Evolutionary conservation across 78 protist genomes (phyloP).

Genomic region (Chrysochromulina parva): DNA sequence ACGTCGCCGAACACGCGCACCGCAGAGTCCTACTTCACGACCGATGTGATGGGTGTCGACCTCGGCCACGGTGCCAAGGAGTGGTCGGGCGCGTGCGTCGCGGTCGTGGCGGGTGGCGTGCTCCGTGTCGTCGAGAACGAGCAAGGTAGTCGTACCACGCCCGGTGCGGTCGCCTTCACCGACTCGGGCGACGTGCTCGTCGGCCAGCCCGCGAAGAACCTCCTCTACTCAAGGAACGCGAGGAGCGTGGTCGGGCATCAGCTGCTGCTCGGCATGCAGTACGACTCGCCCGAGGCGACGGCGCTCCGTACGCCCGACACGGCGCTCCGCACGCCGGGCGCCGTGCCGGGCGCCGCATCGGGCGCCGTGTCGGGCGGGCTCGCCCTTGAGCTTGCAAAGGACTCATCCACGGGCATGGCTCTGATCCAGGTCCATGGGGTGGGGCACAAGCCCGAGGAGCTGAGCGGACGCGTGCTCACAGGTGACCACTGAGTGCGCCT

Average conservation of each 20-base stretch:
- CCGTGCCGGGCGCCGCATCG: no score
- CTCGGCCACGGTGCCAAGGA: background rate
- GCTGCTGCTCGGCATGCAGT: background rate
- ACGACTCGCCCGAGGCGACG: background rate
- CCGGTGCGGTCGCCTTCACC: background rate
- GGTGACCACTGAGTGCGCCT: background rate
- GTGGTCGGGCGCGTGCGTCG: background rate
- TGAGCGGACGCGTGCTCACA: background rate
- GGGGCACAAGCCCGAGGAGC: background rate
- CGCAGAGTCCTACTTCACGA: background rate
- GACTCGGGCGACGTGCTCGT: background rate
- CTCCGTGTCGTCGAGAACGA: constrained; percentile 4
- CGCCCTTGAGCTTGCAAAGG: no score
- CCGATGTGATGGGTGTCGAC: background rate
- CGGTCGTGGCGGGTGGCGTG: background rate
- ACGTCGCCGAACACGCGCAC: no score
- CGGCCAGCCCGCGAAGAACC: constrained; percentile 16
- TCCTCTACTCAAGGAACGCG: background rate
- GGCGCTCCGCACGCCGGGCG: no score
- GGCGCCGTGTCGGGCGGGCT: no score
- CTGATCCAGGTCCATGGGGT: background rate
- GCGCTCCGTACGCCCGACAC: no score
- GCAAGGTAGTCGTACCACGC: background rate
- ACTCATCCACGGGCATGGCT: background rate
- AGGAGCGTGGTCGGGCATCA: background rate